Conservation (phyloP, 31 red algal genomes). For the Porphyra umbilicalis region DNA sequence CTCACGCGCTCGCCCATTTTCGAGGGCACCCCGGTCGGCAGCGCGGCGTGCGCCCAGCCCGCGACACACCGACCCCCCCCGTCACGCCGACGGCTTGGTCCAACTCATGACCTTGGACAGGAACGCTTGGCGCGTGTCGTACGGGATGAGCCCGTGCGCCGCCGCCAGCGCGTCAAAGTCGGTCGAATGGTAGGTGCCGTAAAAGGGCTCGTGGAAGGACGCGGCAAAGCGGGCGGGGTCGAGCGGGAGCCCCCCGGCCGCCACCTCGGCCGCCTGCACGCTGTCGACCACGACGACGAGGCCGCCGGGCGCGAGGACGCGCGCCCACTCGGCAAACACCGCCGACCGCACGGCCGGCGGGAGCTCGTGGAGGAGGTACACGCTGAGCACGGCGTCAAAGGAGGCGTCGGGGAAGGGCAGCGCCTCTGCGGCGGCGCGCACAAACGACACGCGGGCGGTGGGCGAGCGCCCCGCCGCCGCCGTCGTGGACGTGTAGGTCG, state of each 20-base stretch:
- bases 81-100: no score
- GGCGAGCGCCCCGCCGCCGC: background rate
- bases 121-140: no score
- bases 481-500: slow-evolving; percentile 14
- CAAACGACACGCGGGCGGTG: slow-evolving; percentile 7
- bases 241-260: background rate
- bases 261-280: slow-evolving; percentile 27
- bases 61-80: no score
- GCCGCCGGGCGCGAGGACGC: slow-evolving; percentile 48
- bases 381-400: slow-evolving; percentile 44
- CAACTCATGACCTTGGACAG: no score
- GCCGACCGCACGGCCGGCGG: slow-evolving; percentile 20
- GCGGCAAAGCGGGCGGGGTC: background rate
- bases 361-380: slow-evolving; percentile 81
- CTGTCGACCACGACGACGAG: slow-evolving; percentile 54
- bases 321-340: slow-evolving; percentile 34
- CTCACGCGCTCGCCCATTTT: no score
- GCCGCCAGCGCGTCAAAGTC: background rate
- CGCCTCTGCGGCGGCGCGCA: slow-evolving; percentile 49
- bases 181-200: background rate
- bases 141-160: no score
- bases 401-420: slow-evolving; percentile 22
- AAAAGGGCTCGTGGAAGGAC: slow-evolving; percentile 9
- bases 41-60: no score
- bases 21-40: no score